Base-by-base conservation (phyloP, 805 yeast species). In the Saccharomycopsis fibuligera region DNA sequence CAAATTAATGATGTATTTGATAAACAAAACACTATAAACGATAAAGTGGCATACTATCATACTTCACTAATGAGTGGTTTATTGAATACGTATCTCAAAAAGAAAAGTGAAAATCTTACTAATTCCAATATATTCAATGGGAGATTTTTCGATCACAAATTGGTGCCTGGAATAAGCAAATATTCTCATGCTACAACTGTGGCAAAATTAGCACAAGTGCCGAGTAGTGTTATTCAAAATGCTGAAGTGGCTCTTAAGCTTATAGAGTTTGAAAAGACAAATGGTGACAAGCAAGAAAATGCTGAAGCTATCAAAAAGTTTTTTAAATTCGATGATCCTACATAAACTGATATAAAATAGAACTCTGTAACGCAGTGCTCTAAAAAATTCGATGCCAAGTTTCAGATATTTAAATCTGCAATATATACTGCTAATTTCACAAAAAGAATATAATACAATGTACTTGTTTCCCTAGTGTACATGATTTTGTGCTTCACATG, bases 191-290 rank as follows among this genome's bases (percentile, higher is more conserved):
- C 95, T 1, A 62, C 86, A 10, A 79, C 76, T 47, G 83, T 86
- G 9, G 96, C 96, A 0, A 71, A 74, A 57, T 64, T 80, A 58
- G 95, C 96, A 0, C 95, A 95, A 0, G 83, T 86, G 54, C 96
- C 96, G 0, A 54, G 54, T 5, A 61, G 63, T 2, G 87, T 88
- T 1, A 57, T 87, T 16, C 52, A 63, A 1, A 64, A 70, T 35
- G 95, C 95, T 1, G 38, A 41, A n/a, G 17, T n/a, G 9, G 49
- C 45, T 8, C 16, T 42, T 4, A 41, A 41, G 14, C 6, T 27
- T 4, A 5, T 41, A 35, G 35, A 41, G 24, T 5, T 8, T 12
- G 31, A 27, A 8, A 27, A 27, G 19, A 10, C 4, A 29, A 41
- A 17, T 38, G n/a, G 24, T 29, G 31, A 29, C 8, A 29, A 9